These are phyloP conservation scores for Trametes sp. DNA, from an alignment of 1,284 basidiomycete genomes.

Conservation along the genomic window DNA sequence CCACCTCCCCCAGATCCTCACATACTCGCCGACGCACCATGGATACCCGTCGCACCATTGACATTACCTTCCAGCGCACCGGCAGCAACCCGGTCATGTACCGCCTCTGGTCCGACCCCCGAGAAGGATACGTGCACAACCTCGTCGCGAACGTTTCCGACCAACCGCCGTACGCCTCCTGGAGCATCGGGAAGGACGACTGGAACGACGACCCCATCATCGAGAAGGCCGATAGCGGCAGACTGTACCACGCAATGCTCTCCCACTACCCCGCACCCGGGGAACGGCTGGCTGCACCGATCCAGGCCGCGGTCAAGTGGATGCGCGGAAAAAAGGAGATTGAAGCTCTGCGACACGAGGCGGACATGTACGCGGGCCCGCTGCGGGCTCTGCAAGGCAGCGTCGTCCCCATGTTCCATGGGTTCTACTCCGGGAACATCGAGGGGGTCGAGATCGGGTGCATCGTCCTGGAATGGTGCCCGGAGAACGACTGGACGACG, in stretches of 20 bases:
- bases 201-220: conserved; percentile 17
- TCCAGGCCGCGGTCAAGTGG: conserved; percentile 32
- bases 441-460: conserved; percentile 36
- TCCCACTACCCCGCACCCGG: conserved; percentile 10
- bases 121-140: conserved; percentile 17
- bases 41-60: conserved; percentile 7
- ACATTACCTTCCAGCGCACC: conserved; percentile 27
- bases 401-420: conserved; percentile 31
- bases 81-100: conserved; percentile 20
- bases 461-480: conserved; percentile 49
- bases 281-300: background rate
- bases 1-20: no score
- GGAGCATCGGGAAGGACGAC: conserved; percentile 17
- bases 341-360: conserved; percentile 35
- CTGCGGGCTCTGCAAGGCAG: conserved; percentile 23
- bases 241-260: conserved; percentile 24
- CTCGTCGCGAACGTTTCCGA: conserved; percentile 22
- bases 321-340: conserved; percentile 39
- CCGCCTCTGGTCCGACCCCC: conserved; percentile 19
- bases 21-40: background rate
- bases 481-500: conserved; percentile 23
- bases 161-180: conserved; percentile 8
- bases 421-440: conserved; percentile 21
- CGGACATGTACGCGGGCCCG: conserved; percentile 26
- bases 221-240: conserved; percentile 16